phyloP scores from a whole-genome alignment of 108 stramenopile species.

The Cyclotella atomus region DNA sequence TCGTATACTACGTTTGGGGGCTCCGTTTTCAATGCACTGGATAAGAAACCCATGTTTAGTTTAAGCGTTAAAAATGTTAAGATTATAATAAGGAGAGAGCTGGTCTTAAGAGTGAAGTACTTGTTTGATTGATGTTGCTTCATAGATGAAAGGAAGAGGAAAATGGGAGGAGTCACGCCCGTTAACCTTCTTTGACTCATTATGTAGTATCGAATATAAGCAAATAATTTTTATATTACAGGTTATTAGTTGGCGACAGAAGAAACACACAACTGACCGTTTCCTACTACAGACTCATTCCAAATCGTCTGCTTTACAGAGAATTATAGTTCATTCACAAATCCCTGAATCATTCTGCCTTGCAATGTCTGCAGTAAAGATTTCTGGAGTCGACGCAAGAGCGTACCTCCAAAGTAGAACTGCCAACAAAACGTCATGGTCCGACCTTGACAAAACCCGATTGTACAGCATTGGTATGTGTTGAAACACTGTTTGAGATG shows the following conservation, averaged over 20 bases:
- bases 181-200: too few species aligned
- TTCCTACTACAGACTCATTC: too few species aligned
- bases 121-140: neutral
- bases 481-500: neutral
- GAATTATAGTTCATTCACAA: neutral
- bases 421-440: constrained; percentile 30
- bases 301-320: neutral
- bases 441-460: constrained; percentile 47
- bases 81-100: neutral
- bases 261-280: too few species aligned
- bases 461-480: constrained; percentile 39
- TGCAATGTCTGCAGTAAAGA: constrained; percentile 2
- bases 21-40: neutral
- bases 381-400: neutral
- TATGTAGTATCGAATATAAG: too few species aligned
- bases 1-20: neutral
- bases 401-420: neutral
- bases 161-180: too few species aligned
- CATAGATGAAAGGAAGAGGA: too few species aligned
- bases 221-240: too few species aligned
- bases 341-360: neutral
- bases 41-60: neutral
- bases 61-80: neutral
- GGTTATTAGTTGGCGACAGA: too few species aligned
- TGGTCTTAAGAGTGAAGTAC: neutral